Evolutionary conservation across 2,329 filamentous ascomycete species (phyloP), one percentile per base, ranked within the genome.

Genomic region (Sclerotinia nivalis): DNA sequence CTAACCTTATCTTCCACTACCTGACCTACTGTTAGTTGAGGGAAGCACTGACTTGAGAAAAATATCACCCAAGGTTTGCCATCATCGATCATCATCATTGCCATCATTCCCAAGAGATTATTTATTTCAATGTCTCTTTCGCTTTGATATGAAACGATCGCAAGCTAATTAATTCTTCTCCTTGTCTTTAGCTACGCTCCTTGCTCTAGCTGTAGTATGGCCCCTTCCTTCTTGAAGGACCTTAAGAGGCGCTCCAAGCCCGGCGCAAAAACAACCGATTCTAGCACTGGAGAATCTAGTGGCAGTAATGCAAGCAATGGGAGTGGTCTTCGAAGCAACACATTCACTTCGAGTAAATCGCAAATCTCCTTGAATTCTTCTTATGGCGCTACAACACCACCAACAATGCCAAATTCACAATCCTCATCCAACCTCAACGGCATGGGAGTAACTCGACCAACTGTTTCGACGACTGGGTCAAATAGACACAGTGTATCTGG

Each of bases 181-280:
- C 47, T 25, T n/a, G 7, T 12, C 60, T 37, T 37, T 49, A 50
- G 60, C 59, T 34, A 50, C 60, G 12, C 45, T 25, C 60, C 37
- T 64, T 56, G 20, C 67, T 52, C 50, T 55, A 52, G 50, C 56
- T 69, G 58, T 45, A 73, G 15, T 25, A 89, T 89, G 87, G 83
- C 86, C 69, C 85, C 87, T 47, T 82, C 89, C 56, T 92, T 96
- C 78, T 85, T 96, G 76, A 92, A 88, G 80, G 89, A 91, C 77
- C 82, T 97, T 69, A 91, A 92, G 75, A 88, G 92, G 75, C 89
- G 90, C 75, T 96, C 92, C 69, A 90, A 85, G 79, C 87, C 89
- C 71, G 93, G 89, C 83, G 90, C 93, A 81, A 89, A 84, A 72
- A 88, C 88, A 54, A 87, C 85, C 61, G 87, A 90, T 75, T 85